These are phyloP conservation scores for Onygena corvina DNA, from an alignment of 2,329 filamentous ascomycete genomes.

Conservation along the genomic window DNA sequence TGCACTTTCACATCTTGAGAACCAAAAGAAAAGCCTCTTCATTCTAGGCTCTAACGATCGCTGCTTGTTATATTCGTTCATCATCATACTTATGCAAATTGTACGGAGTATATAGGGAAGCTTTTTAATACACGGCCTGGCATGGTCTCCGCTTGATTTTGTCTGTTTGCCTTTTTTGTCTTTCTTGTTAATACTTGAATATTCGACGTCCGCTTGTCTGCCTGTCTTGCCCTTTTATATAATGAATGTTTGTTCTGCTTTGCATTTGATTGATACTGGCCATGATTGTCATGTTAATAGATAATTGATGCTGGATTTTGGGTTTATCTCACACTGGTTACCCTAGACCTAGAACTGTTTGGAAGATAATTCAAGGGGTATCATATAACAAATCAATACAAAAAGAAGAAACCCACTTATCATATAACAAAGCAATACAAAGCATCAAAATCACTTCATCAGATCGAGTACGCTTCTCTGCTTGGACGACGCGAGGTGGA, in stretches of 20 bases:
- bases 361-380: too few species aligned
- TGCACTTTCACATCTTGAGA: too few species aligned
- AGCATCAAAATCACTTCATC: background rate
- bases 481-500: slow-evolving; percentile 49
- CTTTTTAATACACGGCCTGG: background rate
- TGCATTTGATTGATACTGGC: too few species aligned
- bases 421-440: too few species aligned
- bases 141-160: background rate
- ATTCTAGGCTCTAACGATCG: too few species aligned
- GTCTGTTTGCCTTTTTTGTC: slow-evolving; percentile 1
- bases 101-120: slow-evolving; percentile 6
- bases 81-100: slow-evolving; percentile 2
- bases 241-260: background rate
- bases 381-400: too few species aligned
- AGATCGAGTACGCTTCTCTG: slow-evolving; percentile 52
- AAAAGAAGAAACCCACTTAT: too few species aligned
- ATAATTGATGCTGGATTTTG: too few species aligned
- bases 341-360: too few species aligned
- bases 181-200: background rate
- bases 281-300: too few species aligned
- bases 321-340: too few species aligned
- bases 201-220: background rate
- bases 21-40: too few species aligned
- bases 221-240: background rate
- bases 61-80: background rate